Evolutionary conservation across 805 yeast species (phyloP), one percentile per base, ranked within the genome.

Genomic region (Debaryomyces maramus): DNA sequence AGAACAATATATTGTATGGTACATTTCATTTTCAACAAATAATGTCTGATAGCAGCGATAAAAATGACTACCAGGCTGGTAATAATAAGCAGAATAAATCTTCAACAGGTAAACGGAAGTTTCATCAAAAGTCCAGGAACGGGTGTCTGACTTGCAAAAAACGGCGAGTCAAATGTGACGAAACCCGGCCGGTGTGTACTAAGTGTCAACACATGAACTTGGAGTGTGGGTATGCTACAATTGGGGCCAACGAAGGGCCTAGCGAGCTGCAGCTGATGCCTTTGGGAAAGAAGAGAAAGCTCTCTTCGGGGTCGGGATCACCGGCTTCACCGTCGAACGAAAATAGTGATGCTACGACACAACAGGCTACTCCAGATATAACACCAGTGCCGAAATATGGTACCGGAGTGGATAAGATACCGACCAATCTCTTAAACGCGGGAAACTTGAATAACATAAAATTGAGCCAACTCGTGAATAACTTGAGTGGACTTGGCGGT

Each of bases 121-220:
- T 84, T 54, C 98, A 91, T 58, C 85, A 82, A 44, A 91, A 91
- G 62, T 85, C 95, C 24, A 77, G 95, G 41, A 78, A 80, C 41
- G 98, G 98, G 0, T 90, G 98, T 64, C 77, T 81, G 28, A 86
- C 95, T 2, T 90, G 98, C 64, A 90, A 90, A 56, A 76, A 79
- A 47, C 76, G 98, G 52, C 71, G 97, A 37, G 97, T 91, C 29
- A 90, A 90, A 58, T 90, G 98, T 70, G 97, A 90, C 58, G 97
- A 91, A 60, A 67, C 69, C 1, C 84, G 81, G 44, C 97, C 97
- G 1, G 58, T 69, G 6, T 90, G 98, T 60, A 67, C 68, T 16
- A 88, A 88, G 63, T 90, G 98, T 63, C 63, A 70, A 35, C 82
- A 88, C 45, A 78, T 90, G 80, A 83, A 85, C 16, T 70, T 90